Evolutionary conservation across 805 yeast genomes (phyloP).

Genomic region (Sungouiozyma ichnusensis): DNA sequence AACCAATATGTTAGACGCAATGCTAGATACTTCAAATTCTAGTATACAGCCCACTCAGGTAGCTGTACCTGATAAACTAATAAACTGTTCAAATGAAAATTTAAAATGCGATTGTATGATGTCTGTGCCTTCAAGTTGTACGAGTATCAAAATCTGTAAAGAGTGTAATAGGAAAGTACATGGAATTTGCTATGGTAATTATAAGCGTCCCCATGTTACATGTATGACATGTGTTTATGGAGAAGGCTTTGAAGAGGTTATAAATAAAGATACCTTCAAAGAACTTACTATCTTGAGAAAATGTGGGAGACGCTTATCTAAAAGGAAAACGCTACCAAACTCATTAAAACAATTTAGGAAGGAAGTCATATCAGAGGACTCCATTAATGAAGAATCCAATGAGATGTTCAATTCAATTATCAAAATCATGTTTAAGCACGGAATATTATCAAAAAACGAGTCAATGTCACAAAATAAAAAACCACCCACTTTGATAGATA

Average conservation of each 20-base stretch:
- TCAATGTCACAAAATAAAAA: background rate
- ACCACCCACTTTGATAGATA: constrained; percentile 12
- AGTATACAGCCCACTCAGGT: constrained; percentile 25
- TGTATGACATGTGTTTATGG: constrained; percentile 24
- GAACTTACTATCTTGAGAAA: constrained; percentile 31
- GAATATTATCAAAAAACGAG: background rate
- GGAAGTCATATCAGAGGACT: constrained; percentile 7
- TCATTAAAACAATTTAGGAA: constrained; percentile 10
- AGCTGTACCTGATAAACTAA: constrained; percentile 1
- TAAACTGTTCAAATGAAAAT: background rate
- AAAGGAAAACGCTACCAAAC: constrained; percentile 12
- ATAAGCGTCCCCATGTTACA: constrained; percentile 8
- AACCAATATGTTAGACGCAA: constrained; percentile 22
- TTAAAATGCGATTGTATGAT: constrained; percentile 25
- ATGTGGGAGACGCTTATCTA: constrained; percentile 22
- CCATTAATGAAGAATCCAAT: constrained; percentile 10
- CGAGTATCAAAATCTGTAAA: constrained; percentile 19
- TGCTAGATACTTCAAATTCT: constrained; percentile 20
- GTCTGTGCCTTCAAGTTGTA: constrained; percentile 9
- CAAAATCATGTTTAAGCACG: constrained; percentile 6
- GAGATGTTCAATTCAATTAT: constrained; percentile 11
- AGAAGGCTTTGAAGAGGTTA: constrained; percentile 7
- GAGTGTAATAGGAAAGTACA: constrained; percentile 28
- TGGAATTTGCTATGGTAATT: constrained; percentile 29
- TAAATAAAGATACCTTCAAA: constrained; percentile 1